phyloP scores from a whole-genome alignment of 1,139 yeast genomes.

The Candida pseudoviswanathii region DNA sequence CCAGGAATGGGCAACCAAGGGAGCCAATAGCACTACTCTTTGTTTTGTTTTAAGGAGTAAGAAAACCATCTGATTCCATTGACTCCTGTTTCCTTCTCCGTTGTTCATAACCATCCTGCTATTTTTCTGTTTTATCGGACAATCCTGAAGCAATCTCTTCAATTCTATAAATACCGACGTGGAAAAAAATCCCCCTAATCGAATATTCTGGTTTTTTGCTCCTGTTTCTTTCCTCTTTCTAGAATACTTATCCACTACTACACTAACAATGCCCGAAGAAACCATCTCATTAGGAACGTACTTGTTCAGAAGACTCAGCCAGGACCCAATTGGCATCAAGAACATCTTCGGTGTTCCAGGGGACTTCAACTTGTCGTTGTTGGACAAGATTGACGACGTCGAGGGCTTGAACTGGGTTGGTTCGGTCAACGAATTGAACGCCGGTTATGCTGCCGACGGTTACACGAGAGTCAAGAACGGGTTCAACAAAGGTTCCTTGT shows the following conservation, averaged over 20 bases:
- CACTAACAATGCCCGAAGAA: slow-evolving; percentile 28
- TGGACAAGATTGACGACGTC: slow-evolving; percentile 42
- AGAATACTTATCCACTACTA: not conserved
- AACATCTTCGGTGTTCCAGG: slow-evolving; percentile 49
- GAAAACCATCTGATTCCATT: too few species aligned
- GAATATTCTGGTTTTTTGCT: not conserved
- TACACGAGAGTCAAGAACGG: slow-evolving; percentile 28
- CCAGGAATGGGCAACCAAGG: too few species aligned
- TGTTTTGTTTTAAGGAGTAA: too few species aligned
- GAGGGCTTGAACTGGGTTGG: slow-evolving; percentile 44
- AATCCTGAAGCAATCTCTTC: not conserved
- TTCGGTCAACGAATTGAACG: slow-evolving; percentile 45
- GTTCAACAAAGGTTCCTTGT: slow-evolving; percentile 30
- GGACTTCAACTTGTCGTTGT: slow-evolving; percentile 39
- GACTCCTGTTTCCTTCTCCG: not conserved
- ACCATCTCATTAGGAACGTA: slow-evolving; percentile 43
- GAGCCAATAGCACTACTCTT: too few species aligned
- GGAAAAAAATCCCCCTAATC: not conserved
- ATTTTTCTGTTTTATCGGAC: not conserved
- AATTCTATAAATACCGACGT: not conserved
- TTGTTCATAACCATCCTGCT: not conserved
- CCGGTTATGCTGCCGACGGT: slow-evolving; percentile 48
- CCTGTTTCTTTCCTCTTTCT: not conserved
- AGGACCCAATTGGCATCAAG: slow-evolving; percentile 38
- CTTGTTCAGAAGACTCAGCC: slow-evolving; percentile 41